Evolutionary conservation across 768 basidiomycete genomes (phyloP), one percentile per base, ranked within the genome.

Genomic region (Termitomyces titanicus): DNA sequence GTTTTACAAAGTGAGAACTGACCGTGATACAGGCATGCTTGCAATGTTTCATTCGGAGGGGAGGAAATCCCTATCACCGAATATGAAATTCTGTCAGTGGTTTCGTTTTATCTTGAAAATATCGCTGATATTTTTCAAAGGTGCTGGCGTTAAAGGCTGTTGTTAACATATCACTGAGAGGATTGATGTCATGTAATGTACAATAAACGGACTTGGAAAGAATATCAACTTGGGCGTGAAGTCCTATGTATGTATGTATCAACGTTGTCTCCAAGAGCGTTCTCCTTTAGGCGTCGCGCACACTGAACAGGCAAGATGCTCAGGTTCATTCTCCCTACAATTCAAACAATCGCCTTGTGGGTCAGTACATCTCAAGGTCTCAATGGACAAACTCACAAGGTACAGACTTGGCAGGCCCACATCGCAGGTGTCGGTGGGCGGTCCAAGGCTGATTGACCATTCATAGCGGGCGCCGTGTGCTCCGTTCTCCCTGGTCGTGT

Each of bases 371-470:
- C n/a, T 37, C 8, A 8, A 25, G 5, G 9, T 45, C 8, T 8
- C 29, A 38, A 42, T 7, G 20, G 29, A 45, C 62, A 42, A 38
- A 66, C 86, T 69, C 63, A 88, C 87, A 89, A 65, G 6, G 87
- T 89, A 56, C 87, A 89, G 20, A 82, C 70, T 12, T 70, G 60
- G 61, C 87, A 89, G 39, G 64, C 64, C 87, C 87, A 88, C 17
- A 60, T 51, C 9, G n/a, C 15, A 25, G 37, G 17, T 18, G 46
- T 24, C 13, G 47, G n/a, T 11, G 5, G 9, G 12, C 12, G 39
- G 7, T 4, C 46, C 17, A 20, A 39, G 12, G 29, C 15, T 39
- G 20, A 27, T 48, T 47, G 53, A 24, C 9, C 13, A 5, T 13
- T 20, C 11, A 31, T 31, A 31, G n/a, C 11, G n/a, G 11, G 45